A percentile compares a stretch with the other conserved stretches of the same genome.
Conservation (phyloP, 2,329 filamentous ascomycete genomes). For the Cladophialophora immunda region DNA sequence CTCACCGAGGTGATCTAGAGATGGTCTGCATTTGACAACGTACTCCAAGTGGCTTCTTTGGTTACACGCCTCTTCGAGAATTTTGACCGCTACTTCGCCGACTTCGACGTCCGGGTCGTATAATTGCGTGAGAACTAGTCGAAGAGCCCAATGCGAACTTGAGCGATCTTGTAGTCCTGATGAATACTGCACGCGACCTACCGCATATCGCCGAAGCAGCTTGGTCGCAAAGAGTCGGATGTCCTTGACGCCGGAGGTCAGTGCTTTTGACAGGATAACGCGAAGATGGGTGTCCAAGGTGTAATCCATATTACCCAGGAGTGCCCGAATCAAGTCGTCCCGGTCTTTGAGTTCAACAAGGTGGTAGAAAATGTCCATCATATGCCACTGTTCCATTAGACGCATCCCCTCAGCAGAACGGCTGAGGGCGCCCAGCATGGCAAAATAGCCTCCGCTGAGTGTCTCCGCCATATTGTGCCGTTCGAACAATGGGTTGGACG, state of each 20-base stretch:
- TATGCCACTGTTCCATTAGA: conserved; percentile 94
- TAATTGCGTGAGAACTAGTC: conserved; percentile 94
- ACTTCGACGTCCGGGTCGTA: conserved; percentile 98
- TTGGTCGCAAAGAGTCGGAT: conserved; percentile 92
- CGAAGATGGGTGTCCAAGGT: conserved; percentile 86
- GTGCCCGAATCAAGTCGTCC: conserved; percentile 86
- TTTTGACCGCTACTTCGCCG: conserved; percentile 94
- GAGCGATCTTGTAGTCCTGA: conserved; percentile 53
- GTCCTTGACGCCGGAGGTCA: conserved; percentile 88
- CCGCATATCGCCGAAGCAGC: conserved; percentile 85
- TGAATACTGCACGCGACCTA: conserved; percentile 58
- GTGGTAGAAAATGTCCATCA: conserved; percentile 99
- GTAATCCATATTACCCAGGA: conserved; percentile 93
- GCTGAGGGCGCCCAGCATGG: conserved; percentile 87
- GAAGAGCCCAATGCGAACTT: conserved; percentile 94
- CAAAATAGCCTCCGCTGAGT: conserved; percentile 90
- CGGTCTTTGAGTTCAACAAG: conserved; percentile 91
- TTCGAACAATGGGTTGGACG: conserved; percentile 85
- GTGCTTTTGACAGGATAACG: conserved; percentile 89
- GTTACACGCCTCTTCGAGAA: conserved; percentile 96
- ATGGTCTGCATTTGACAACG: conserved; percentile 94
- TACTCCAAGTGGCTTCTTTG: conserved; percentile 90
- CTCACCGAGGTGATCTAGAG: conserved; percentile 92
- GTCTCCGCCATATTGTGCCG: conserved; percentile 84
- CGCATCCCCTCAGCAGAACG: conserved; percentile 82